Evolutionary conservation across 805 yeast genomes (phyloP), one percentile per base, ranked within the genome.

Genomic region (Candida sakaeoensis): DNA sequence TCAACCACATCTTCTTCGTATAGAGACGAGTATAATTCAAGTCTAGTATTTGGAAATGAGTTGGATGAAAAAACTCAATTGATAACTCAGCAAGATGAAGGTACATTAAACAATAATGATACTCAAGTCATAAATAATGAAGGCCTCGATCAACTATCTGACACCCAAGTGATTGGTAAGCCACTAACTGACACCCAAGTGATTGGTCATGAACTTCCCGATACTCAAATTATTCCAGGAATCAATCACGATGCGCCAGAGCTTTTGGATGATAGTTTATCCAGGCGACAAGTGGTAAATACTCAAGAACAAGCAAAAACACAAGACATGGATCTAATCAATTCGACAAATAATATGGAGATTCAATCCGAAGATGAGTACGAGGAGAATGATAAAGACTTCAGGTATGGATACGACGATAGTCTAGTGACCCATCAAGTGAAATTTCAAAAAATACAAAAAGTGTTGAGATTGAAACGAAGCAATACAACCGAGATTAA

Each of bases 261-360:
- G 3, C 30, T 40, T 14, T 33, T 30, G 5, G 30, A 37, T 14
- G 27, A 25, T 3, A 17, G 19, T 24, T 13, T 32, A 29, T 46
- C 60, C 16, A 47, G 64, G n/a, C 51, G 61, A 6, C 71, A 68
- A 41, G 73, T 68, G 1, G 16, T 46, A 1, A 55, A 55, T 39
- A 55, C 62, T 7, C 60, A 56, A 40, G 63, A 58, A 32, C 48
- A 42, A 19, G 16, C 17, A 3, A 38, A 36, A 8, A 9, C 6
- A 3, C 6, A 12, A 3, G 30, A 34, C 8, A 3, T n/a, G 3
- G 37, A 15, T 3, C 8, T 24, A 8, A 14, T 34, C 3, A 7
- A 24, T 17, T 16, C 15, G 3, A 24, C 30, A 7, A 34, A 34
- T 17, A 39, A 36, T 27, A 5, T 31, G 12, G 48, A 50, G 36